Evolutionary conservation across 805 yeast genomes (phyloP).

Genomic region (baker's yeast (Saccharomyces cerevisiae)): DNA sequence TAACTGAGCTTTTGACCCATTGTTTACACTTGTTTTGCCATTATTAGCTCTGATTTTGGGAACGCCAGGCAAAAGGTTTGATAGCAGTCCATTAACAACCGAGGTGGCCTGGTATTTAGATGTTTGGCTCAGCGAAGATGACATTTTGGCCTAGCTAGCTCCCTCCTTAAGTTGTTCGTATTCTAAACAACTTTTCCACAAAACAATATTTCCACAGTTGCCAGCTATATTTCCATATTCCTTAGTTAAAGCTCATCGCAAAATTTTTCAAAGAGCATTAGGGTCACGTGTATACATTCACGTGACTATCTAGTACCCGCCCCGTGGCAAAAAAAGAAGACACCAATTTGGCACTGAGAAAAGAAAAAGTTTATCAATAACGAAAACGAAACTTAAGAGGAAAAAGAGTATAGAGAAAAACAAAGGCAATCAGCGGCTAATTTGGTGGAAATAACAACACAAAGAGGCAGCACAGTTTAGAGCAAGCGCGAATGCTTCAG

Average conservation of each 20-base stretch:
- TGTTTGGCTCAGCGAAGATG: neutral
- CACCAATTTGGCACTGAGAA: neutral
- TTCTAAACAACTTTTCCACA: neutral
- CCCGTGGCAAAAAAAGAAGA: neutral
- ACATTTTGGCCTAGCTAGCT: neutral
- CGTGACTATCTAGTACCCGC: neutral
- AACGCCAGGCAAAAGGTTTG: conserved; percentile 33
- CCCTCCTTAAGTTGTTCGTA: neutral
- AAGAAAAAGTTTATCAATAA: neutral
- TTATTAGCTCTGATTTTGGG: conserved; percentile 9
- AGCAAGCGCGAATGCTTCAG: neutral
- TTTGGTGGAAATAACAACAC: neutral
- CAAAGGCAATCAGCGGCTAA: neutral
- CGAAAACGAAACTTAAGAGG: neutral
- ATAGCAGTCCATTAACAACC: conserved; percentile 37
- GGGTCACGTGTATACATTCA: neutral
- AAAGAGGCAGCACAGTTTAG: neutral
- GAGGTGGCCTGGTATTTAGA: conserved; percentile 32
- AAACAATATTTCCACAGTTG: neutral
- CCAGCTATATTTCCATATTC: neutral
- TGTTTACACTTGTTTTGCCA: conserved; percentile 3
- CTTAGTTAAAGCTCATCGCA: neutral
- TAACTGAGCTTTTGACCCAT: conserved; percentile 32
- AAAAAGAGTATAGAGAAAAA: neutral
- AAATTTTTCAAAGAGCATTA: neutral